phyloP scores from a whole-genome alignment of 1,139 yeast genomes.

The Casaregolazyma lundiana region DNA sequence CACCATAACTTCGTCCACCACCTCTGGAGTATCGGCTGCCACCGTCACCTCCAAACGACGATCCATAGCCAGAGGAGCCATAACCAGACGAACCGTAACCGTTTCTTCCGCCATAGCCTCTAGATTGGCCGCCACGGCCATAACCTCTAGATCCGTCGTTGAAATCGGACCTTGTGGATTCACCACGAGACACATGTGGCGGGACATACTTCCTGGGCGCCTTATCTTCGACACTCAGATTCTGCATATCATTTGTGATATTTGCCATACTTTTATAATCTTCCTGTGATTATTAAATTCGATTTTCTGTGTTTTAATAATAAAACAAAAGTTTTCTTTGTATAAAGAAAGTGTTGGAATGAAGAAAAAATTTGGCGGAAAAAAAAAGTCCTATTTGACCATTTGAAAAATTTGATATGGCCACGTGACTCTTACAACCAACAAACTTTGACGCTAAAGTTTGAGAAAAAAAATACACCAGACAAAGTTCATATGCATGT shows the following conservation, averaged over 20 bases:
- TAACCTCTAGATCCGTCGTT: slow-evolving; percentile 33
- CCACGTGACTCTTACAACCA: not conserved
- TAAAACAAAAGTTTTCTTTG: not conserved
- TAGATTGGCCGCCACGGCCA: slow-evolving; percentile 19
- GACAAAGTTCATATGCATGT: no score
- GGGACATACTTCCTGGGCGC: slow-evolving; percentile 50
- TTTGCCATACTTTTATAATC: slow-evolving; percentile 37
- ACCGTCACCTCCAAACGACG: slow-evolving; percentile 20
- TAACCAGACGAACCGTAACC: slow-evolving; percentile 24
- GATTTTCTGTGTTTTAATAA: not conserved
- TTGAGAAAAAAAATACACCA: not conserved
- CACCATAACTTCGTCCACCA: slow-evolving; percentile 30
- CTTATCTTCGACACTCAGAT: slow-evolving; percentile 38
- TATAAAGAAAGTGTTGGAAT: slow-evolving; percentile 5
- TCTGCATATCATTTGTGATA: slow-evolving; percentile 40
- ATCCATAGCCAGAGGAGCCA: slow-evolving; percentile 19
- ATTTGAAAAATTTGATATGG: not conserved
- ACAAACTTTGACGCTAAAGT: not conserved
- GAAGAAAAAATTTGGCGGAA: slow-evolving; percentile 6
- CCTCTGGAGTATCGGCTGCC: slow-evolving; percentile 27
- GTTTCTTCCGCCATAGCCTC: slow-evolving; percentile 18
- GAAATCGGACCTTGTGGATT: slow-evolving; percentile 19
- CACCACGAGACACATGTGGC: slow-evolving; percentile 48
- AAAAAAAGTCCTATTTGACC: slow-evolving; percentile 1
- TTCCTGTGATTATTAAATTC: slow-evolving; percentile 1